These are phyloP conservation scores for Phytophthora fragariae DNA, from an alignment of 352 stramenopile species.

Conservation along the genomic window DNA sequence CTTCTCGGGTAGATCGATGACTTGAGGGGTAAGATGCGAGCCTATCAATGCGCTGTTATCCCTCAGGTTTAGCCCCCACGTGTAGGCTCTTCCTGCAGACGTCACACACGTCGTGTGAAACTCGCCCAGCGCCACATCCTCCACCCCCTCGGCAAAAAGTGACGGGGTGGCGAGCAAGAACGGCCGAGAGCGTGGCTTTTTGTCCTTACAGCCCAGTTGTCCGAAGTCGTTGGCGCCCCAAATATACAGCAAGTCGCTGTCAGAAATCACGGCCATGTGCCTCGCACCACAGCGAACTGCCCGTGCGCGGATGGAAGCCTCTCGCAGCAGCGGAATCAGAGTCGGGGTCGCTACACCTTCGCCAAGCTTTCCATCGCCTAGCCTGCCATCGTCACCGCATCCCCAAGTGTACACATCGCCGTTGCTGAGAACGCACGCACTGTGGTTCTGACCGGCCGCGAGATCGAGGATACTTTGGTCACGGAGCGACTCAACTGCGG, in stretches of 20 bases:
- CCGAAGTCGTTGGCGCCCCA: constrained; percentile 87
- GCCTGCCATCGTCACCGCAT: constrained; percentile 69
- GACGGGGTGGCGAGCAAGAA: constrained; percentile 51
- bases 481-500: constrained; percentile 52
- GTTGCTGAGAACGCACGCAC: constrained; percentile 74
- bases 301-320: constrained; percentile 50
- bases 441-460: constrained; percentile 78
- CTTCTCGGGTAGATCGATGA: constrained; percentile 40
- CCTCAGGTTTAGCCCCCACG: constrained; percentile 72
- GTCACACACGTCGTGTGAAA: constrained; percentile 79
- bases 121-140: constrained; percentile 69
- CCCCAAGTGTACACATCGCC: constrained; percentile 82
- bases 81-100: constrained; percentile 48
- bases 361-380: constrained; percentile 50
- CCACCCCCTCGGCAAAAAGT: constrained; percentile 57
- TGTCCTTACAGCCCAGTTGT: constrained; percentile 74
- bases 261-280: constrained; percentile 74
- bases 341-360: constrained; percentile 52
- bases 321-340: constrained; percentile 46
- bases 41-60: constrained; percentile 51
- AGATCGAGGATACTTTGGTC: constrained; percentile 76
- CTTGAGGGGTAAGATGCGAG: constrained; percentile 43
- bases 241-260: constrained; percentile 72
- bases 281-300: constrained; percentile 70
- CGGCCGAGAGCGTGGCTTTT: constrained; percentile 47